These are phyloP conservation scores for Artemisia annua DNA, from an alignment of 129 eudicot species.

Conservation along the genomic window DNA sequence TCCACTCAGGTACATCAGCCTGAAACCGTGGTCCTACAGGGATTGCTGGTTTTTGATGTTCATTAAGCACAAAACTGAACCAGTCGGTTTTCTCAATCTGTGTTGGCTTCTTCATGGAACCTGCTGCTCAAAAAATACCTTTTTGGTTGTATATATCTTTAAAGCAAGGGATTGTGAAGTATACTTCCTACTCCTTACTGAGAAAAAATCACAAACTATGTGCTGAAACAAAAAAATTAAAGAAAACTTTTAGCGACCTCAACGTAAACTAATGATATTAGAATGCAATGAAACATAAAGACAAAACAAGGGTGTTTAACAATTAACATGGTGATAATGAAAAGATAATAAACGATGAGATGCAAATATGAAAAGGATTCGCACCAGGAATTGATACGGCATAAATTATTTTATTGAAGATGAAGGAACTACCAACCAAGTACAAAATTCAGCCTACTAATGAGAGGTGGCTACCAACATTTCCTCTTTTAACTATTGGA, in stretches of 20 bases:
- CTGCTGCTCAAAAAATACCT: neutral
- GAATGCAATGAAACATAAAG: neutral
- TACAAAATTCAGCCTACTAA: too few species aligned
- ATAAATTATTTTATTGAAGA: too few species aligned
- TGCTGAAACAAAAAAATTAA: neutral
- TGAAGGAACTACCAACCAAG: too few species aligned
- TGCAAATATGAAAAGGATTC: too few species aligned
- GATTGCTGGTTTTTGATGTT: slow-evolving; percentile 33
- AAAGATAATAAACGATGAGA: too few species aligned
- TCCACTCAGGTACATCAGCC: slow-evolving; percentile 57
- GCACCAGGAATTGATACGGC: too few species aligned
- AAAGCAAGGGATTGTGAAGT: too few species aligned
- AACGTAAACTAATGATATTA: neutral
- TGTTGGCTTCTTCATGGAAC: slow-evolving; percentile 30
- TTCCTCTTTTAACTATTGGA: too few species aligned
- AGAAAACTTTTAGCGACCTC: neutral
- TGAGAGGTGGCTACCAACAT: too few species aligned
- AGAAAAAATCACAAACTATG: too few species aligned
- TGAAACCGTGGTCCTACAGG: slow-evolving; percentile 69
- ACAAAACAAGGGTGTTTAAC: neutral
- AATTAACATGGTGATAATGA: neutral
- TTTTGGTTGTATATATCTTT: neutral
- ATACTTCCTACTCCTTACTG: too few species aligned
- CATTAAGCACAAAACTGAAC: slow-evolving; percentile 16
- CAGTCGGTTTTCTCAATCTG: slow-evolving; percentile 21